phyloP scores from a whole-genome alignment of 495 filamentous ascomycete species.

The Penicillium riverlandense region DNA sequence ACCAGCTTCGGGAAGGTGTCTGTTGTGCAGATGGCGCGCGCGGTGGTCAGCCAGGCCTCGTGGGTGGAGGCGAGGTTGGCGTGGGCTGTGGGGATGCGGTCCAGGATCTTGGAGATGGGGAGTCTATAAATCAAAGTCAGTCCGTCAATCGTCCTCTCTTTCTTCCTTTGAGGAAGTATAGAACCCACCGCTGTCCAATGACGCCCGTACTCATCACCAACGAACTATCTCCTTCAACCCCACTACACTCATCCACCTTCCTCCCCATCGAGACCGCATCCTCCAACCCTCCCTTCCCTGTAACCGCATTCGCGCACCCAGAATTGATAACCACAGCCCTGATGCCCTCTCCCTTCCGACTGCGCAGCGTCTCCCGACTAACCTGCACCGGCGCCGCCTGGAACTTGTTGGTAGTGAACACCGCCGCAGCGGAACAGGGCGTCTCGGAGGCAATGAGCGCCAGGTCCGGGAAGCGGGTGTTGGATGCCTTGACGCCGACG shows the following conservation, averaged over 20 bases:
- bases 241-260: slow-evolving; percentile 63
- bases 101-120: slow-evolving; percentile 84
- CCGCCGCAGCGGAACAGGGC: slow-evolving; percentile 86
- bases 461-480: slow-evolving; percentile 83
- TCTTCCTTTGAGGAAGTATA: neutral
- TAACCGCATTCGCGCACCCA: slow-evolving; percentile 96
- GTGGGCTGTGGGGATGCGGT: slow-evolving; percentile 71
- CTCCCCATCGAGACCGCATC: slow-evolving; percentile 80
- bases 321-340: slow-evolving; percentile 87
- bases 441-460: slow-evolving; percentile 80
- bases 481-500: slow-evolving; percentile 88
- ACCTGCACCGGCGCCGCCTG: slow-evolving; percentile 91
- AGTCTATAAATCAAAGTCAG: slow-evolving; percentile 46
- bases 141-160: neutral
- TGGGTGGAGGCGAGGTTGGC: slow-evolving; percentile 63
- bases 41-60: slow-evolving; percentile 77
- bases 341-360: slow-evolving; percentile 60
- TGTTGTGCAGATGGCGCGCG: slow-evolving; percentile 94
- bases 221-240: slow-evolving; percentile 57
- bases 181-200: slow-evolving; percentile 79
- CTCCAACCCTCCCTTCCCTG: slow-evolving; percentile 82
- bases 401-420: slow-evolving; percentile 98
- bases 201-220: slow-evolving; percentile 98
- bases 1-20: slow-evolving; percentile 98
- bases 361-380: slow-evolving; percentile 61